Conservation (phyloP, 352 stramenopile species). For the Phytophthora megakarya region DNA sequence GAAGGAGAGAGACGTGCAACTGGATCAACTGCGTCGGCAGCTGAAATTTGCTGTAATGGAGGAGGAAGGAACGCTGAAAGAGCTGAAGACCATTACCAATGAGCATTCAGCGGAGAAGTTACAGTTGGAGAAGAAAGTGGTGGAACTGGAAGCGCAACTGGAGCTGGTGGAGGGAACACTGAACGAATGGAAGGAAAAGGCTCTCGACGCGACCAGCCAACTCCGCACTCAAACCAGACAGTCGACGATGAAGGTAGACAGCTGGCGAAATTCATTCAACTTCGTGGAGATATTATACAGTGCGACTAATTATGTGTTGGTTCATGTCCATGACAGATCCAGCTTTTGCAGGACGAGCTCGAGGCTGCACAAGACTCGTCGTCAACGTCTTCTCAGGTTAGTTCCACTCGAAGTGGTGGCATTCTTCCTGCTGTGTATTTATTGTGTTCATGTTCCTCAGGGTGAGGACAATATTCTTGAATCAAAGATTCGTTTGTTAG, state of each 20-base stretch:
- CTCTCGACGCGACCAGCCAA: conserved; percentile 57
- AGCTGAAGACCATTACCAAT: conserved; percentile 59
- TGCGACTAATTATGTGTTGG: conserved; percentile 3
- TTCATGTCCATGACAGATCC: conserved; percentile 40
- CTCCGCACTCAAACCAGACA: conserved; percentile 47
- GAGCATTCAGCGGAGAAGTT: conserved; percentile 66
- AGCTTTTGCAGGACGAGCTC: conserved; percentile 67
- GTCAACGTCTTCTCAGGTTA: conserved; percentile 44
- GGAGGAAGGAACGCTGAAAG: conserved; percentile 64
- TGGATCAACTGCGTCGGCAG: conserved; percentile 70
- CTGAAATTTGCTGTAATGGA: conserved; percentile 66
- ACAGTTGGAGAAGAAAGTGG: conserved; percentile 66
- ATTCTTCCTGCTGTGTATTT: conserved; percentile 26
- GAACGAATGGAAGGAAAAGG: conserved; percentile 76
- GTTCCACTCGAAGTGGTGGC: neutral
- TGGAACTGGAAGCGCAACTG: conserved; percentile 74
- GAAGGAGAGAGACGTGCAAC: conserved; percentile 68
- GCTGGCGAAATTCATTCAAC: neutral
- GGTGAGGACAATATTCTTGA: conserved; percentile 62
- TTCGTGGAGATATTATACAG: neutral
- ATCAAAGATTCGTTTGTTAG: conserved; percentile 70
- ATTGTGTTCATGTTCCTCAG: conserved; percentile 41
- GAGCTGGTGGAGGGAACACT: conserved; percentile 66
- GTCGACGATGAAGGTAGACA: conserved; percentile 57
- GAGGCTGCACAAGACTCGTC: conserved; percentile 44